These are phyloP conservation scores for Pseudovirgaria hyperparasitica DNA, from an alignment of 2,329 filamentous ascomycete genomes.

Conservation along the genomic window DNA sequence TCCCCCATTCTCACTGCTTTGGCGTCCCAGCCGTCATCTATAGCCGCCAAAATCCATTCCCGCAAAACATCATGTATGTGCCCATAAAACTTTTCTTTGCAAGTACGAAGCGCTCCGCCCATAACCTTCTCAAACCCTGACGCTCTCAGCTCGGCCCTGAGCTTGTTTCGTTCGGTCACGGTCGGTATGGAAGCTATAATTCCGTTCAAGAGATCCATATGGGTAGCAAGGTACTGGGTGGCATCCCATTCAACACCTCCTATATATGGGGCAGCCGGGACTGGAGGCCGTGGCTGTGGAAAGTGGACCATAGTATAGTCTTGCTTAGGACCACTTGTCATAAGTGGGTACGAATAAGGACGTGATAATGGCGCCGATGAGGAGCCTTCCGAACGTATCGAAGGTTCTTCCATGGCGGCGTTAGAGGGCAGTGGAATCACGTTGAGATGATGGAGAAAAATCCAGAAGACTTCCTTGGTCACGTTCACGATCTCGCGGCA, in stretches of 20 bases:
- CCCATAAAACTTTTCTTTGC: conserved; percentile 96
- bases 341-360: conserved; percentile 14
- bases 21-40: conserved; percentile 80
- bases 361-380: conserved; percentile 15
- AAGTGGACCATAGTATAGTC: conserved; percentile 56
- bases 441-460: conserved; percentile 90
- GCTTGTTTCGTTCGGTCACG: conserved; percentile 54
- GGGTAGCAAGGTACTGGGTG: conserved; percentile 86
- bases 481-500: conserved; percentile 85
- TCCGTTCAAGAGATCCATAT: conserved; percentile 86
- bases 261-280: conserved; percentile 89
- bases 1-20: conserved; percentile 64
- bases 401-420: conserved; percentile 6
- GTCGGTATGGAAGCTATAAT: conserved; percentile 72
- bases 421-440: conserved; percentile 53
- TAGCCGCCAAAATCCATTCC: conserved; percentile 80
- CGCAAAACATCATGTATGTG: conserved; percentile 79
- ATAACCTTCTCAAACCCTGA: conserved; percentile 88
- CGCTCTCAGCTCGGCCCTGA: conserved; percentile 66
- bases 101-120: conserved; percentile 71
- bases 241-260: conserved; percentile 98
- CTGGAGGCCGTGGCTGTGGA: conserved; percentile 73
- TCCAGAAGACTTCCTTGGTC: conserved; percentile 98
- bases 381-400: too few relatives aligned
- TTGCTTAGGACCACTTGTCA: too few relatives aligned